Percentiles rank a stretch among this genome's conserved stretches.
phyloP scores from a whole-genome alignment of 2,329 filamentous ascomycete species.

The Clonostachys solani region DNA sequence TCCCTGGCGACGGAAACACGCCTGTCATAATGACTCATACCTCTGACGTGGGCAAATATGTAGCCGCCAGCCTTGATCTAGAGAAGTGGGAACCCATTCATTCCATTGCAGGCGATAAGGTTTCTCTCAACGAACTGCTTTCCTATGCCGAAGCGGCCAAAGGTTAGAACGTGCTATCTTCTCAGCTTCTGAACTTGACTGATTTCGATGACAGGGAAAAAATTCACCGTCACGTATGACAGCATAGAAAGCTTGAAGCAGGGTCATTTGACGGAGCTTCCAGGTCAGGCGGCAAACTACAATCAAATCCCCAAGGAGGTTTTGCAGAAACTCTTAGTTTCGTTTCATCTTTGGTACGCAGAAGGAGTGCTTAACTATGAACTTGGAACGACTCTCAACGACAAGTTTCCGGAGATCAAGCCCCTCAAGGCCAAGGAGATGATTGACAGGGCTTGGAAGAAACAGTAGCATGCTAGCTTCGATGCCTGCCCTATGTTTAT shows the following conservation, averaged over 20 bases:
- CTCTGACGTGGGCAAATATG: slow-evolving; percentile 40
- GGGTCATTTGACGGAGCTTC: slow-evolving; percentile 26
- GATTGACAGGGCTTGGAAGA: slow-evolving; percentile 9
- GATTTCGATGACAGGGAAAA: slow-evolving; percentile 16
- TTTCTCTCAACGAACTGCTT: slow-evolving; percentile 40
- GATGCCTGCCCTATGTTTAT: too few species aligned
- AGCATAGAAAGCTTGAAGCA: slow-evolving; percentile 22
- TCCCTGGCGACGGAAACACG: slow-evolving; percentile 42
- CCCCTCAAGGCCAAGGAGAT: slow-evolving; percentile 11
- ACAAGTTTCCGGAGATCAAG: slow-evolving; percentile 16
- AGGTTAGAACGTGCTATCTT: slow-evolving; percentile 16
- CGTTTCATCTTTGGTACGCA: slow-evolving; percentile 6
- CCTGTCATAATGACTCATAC: slow-evolving; percentile 41
- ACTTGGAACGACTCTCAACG: slow-evolving; percentile 11
- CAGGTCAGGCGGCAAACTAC: slow-evolving; percentile 13
- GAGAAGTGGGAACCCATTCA: slow-evolving; percentile 35
- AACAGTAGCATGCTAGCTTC: background rate
- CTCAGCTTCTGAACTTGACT: background rate
- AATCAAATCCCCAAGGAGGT: slow-evolving; percentile 14
- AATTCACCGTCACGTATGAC: slow-evolving; percentile 32
- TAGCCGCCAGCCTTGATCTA: slow-evolving; percentile 32
- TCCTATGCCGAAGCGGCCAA: slow-evolving; percentile 31
- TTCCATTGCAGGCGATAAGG: slow-evolving; percentile 29
- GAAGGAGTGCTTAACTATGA: slow-evolving; percentile 13
- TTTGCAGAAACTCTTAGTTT: slow-evolving; percentile 9